Evolutionary conservation across 73 alveolate species (phyloP).

Genomic region (Paramecium sonneborni): DNA sequence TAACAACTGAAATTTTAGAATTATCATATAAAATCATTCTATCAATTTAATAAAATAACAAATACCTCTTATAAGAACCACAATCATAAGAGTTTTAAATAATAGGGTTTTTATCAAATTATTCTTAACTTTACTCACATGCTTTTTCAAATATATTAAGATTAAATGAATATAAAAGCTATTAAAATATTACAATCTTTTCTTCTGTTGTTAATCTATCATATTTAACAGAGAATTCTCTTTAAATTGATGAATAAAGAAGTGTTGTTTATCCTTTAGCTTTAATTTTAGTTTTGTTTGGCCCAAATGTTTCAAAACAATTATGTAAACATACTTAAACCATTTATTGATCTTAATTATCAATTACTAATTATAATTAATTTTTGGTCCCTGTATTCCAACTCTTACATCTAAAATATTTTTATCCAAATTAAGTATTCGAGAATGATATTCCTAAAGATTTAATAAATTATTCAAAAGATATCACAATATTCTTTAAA

Average conservation of each 20-base stretch:
- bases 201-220: background rate
- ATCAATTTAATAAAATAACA: background rate
- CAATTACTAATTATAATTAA: background rate
- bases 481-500: background rate
- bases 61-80: slow-evolving; percentile 41
- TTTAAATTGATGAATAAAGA: background rate
- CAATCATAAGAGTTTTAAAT: slow-evolving; percentile 30
- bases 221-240: slow-evolving; percentile 34
- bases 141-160: slow-evolving; percentile 30
- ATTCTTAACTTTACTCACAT: background rate
- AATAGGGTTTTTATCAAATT: slow-evolving; percentile 47
- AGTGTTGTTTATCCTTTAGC: slow-evolving; percentile 18
- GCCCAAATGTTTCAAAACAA: slow-evolving; percentile 56
- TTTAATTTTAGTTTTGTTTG: slow-evolving; percentile 14
- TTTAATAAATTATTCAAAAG: background rate
- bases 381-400: slow-evolving; percentile 31
- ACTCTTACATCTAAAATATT: slow-evolving; percentile 38
- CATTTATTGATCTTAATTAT: background rate
- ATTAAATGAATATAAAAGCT: slow-evolving; percentile 23
- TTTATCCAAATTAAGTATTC: background rate
- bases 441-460: background rate
- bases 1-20: background rate
- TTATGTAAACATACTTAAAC: background rate
- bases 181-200: background rate
- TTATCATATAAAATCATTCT: slow-evolving; percentile 37